phyloP scores from a whole-genome alignment of 805 yeast species.

The Candida parachauliodes region DNA sequence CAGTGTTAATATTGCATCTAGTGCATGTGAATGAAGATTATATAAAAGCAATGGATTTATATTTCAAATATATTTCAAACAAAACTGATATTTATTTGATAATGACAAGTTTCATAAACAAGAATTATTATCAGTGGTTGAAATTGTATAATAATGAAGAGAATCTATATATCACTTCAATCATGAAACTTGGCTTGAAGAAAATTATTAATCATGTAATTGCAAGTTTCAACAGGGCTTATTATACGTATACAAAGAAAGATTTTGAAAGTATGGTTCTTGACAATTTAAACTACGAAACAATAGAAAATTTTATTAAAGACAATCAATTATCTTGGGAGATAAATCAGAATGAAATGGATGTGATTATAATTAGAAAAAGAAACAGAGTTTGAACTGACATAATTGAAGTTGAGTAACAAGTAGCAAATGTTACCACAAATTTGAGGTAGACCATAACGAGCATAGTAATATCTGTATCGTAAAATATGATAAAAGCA shows the following conservation, averaged over 20 bases:
- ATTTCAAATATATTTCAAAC: constrained; percentile 21
- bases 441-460: too few relatives aligned
- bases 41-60: constrained; percentile 28
- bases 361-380: constrained; percentile 1
- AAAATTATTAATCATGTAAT: constrained; percentile 31
- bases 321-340: not conserved
- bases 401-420: too few relatives aligned
- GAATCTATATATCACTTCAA: constrained; percentile 27
- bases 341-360: constrained; percentile 2
- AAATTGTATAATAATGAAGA: constrained; percentile 28
- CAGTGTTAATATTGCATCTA: constrained; percentile 43
- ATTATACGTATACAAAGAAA: constrained; percentile 23
- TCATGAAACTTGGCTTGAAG: constrained; percentile 42
- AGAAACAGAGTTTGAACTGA: too few relatives aligned
- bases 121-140: constrained; percentile 30
- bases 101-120: constrained; percentile 24
- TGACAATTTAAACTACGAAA: not conserved
- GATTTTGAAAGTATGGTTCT: not conserved
- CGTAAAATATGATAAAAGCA: too few relatives aligned
- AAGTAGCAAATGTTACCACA: too few relatives aligned
- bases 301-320: not conserved
- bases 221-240: constrained; percentile 23
- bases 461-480: too few relatives aligned
- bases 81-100: constrained; percentile 12
- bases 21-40: constrained; percentile 36